A percentile compares a stretch with the other conserved stretches of the same genome.
These are phyloP conservation scores for Theobroma cacao DNA, from an alignment of 345 rosid genomes.

Conservation along the genomic window DNA sequence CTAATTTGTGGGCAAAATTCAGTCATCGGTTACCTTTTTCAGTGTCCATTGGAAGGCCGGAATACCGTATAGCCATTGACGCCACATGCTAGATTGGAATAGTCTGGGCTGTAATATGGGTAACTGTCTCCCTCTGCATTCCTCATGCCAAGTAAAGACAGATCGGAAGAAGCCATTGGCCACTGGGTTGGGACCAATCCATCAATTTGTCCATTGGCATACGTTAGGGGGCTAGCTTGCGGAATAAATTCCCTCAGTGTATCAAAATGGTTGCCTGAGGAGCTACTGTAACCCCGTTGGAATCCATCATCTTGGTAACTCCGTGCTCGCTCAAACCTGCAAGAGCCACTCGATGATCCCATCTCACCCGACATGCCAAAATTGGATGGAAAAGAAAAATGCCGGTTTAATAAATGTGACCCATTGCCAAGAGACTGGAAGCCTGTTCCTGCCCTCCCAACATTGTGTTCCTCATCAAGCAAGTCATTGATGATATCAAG, in stretches of 20 bases:
- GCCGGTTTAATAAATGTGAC: constrained; percentile 48
- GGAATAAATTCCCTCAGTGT: constrained; percentile 45
- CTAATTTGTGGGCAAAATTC: constrained; percentile 13
- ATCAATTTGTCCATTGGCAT: constrained; percentile 56
- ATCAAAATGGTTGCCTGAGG: constrained; percentile 42
- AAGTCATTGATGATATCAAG: constrained; percentile 89
- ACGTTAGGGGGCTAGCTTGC: constrained; percentile 40
- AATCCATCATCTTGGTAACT: constrained; percentile 55
- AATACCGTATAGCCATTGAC: constrained; percentile 58
- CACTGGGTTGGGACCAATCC: constrained; percentile 53
- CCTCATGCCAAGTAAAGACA: constrained; percentile 55
- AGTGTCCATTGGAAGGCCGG: constrained; percentile 80
- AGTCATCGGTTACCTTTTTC: constrained; percentile 18
- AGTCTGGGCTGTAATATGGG: constrained; percentile 44
- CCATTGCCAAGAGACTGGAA: constrained; percentile 34
- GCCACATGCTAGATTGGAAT: constrained; percentile 53
- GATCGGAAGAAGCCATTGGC: constrained; percentile 60
- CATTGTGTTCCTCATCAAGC: constrained; percentile 75
- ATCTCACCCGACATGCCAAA: constrained; percentile 39
- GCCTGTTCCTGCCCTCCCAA: constrained; percentile 31
- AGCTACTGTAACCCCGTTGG: constrained; percentile 38
- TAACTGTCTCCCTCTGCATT: constrained; percentile 47
- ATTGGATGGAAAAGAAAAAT: constrained; percentile 50
- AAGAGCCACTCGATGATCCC: constrained; percentile 40
- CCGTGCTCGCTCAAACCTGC: constrained; percentile 56